Evolutionary conservation across 73 alveolate species (phyloP).

Genomic region (Stentor roeselii): DNA sequence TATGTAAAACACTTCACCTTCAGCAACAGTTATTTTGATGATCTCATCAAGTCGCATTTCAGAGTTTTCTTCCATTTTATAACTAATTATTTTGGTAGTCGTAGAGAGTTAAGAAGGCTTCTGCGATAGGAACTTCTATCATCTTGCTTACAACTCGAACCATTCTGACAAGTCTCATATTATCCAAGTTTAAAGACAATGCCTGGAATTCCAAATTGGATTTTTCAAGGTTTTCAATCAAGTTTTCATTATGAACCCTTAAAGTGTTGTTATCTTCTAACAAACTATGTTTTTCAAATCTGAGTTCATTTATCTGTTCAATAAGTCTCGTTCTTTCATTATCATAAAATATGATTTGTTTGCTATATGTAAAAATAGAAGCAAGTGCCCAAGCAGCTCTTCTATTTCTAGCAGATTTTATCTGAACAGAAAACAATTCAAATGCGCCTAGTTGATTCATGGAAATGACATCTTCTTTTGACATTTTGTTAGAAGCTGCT

Average conservation of each 20-base stretch:
- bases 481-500: neutral
- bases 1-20: neutral
- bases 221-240: neutral
- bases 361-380: neutral
- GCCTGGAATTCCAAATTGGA: constrained; percentile 6
- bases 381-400: neutral
- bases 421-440: constrained; percentile 3
- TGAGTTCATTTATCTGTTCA: constrained; percentile 2
- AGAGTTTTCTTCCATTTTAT: constrained; percentile 16
- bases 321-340: constrained; percentile 19
- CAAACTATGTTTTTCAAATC: constrained; percentile 20
- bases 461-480: neutral
- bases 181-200: neutral
- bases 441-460: neutral
- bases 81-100: neutral
- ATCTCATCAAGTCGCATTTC: constrained; percentile 20
- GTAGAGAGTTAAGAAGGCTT: constrained; percentile 5
- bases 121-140: constrained; percentile 14
- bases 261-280: constrained; percentile 1
- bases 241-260: constrained; percentile 5
- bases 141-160: constrained; percentile 15
- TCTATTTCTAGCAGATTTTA: neutral
- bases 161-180: constrained; percentile 24
- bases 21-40: neutral
- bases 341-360: neutral